Percentiles rank a stretch among this genome's conserved stretches.
These are phyloP conservation scores for Solanum habrochaites DNA, from an alignment of 257 asterid species.

Conservation along the genomic window DNA sequence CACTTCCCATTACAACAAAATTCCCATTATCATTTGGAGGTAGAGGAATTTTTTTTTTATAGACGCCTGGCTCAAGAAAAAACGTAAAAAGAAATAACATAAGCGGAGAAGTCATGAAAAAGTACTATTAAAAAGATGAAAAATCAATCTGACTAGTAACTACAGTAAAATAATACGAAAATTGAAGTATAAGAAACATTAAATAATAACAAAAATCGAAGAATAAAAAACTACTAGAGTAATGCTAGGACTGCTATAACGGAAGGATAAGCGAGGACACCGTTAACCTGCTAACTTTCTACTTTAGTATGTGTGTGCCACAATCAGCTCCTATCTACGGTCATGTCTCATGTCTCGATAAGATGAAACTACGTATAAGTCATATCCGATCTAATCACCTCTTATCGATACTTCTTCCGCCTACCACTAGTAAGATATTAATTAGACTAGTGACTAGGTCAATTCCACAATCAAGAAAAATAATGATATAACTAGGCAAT, in stretches of 20 bases:
- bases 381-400: not conserved
- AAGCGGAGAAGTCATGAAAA: not conserved
- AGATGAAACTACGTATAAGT: not conserved
- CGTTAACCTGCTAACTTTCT: not conserved
- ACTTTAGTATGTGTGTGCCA: not conserved
- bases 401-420: no score
- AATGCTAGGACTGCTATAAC: not conserved
- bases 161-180: not conserved
- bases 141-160: not conserved
- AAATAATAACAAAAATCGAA: no score
- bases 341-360: not conserved
- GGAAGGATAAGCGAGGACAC: not conserved
- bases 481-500: not conserved
- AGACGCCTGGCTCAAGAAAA: not conserved
- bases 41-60: not conserved
- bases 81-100: not conserved
- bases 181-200: not conserved
- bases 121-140: not conserved
- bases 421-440: not conserved
- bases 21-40: conserved; percentile 33
- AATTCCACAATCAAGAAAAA: no score
- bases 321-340: not conserved
- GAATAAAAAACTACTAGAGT: not conserved
- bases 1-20: conserved; percentile 12
- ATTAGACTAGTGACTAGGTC: not conserved